Percentiles rank a stretch among this genome's conserved stretches.
Conservation (phyloP, 768 basidiomycete genomes). For the Hydnum rufescens region DNA sequence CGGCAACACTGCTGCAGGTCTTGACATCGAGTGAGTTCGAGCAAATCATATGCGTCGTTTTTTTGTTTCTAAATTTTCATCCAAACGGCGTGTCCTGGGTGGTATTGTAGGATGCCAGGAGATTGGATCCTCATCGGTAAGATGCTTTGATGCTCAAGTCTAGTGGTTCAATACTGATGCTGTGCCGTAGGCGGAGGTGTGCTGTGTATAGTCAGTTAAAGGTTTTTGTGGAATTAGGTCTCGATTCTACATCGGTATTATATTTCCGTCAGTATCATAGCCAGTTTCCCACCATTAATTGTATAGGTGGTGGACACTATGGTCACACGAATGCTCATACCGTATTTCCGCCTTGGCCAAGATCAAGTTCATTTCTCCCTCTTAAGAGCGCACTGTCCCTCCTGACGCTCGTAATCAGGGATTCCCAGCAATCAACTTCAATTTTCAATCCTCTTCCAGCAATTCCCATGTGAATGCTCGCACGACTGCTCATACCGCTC, state of each 20-base stretch:
- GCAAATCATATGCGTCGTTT: not conserved
- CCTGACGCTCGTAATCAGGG: conserved; percentile 40
- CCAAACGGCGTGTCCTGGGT: not conserved
- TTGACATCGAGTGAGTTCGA: conserved; percentile 4
- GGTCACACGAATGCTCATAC: conserved; percentile 51
- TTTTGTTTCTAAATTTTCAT: not conserved
- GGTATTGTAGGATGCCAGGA: conserved; percentile 18
- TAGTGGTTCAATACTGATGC: too few relatives aligned
- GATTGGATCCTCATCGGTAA: conserved; percentile 11
- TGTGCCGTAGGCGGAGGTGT: too few relatives aligned
- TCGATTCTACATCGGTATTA: too few relatives aligned
- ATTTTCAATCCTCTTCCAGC: conserved; percentile 29
- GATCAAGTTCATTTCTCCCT: conserved; percentile 6
- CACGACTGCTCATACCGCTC: conserved; percentile 20
- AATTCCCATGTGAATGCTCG: conserved; percentile 24
- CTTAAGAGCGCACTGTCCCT: conserved; percentile 20
- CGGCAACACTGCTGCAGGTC: not conserved
- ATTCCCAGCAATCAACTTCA: conserved; percentile 53
- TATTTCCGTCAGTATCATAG: not conserved
- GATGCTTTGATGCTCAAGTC: not conserved
- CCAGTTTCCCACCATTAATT: not conserved
- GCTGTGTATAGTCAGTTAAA: too few relatives aligned
- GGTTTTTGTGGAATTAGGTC: not conserved
- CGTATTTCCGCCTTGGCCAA: conserved; percentile 28
- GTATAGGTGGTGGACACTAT: conserved; percentile 29